phyloP scores from a whole-genome alignment of 1,284 basidiomycete species.

The Coniferiporia sulphurascens region DNA sequence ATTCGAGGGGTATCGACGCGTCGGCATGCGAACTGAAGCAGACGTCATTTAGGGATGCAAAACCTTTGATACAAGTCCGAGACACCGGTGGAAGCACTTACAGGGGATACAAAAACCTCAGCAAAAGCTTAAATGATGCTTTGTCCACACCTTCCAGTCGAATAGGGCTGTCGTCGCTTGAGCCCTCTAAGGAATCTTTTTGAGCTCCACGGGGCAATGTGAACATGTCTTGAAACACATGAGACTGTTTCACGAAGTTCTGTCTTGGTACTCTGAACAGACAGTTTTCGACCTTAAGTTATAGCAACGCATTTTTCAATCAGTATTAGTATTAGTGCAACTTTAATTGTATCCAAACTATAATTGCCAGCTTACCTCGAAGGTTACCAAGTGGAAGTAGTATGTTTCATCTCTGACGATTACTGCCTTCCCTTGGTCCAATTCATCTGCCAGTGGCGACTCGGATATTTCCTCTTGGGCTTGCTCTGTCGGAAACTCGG shows the following conservation, averaged over 20 bases:
- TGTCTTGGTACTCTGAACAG: background rate
- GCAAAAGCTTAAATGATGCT: slow-evolving; percentile 4
- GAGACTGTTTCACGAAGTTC: slow-evolving; percentile 3
- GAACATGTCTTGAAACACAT: slow-evolving; percentile 12
- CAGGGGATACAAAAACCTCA: slow-evolving; percentile 2
- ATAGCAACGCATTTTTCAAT: background rate
- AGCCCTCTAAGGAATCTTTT: background rate
- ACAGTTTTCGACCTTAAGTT: slow-evolving; percentile 8
- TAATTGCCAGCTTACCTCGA: background rate
- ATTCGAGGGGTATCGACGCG: background rate
- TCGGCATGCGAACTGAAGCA: slow-evolving; percentile 3
- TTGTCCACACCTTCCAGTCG: slow-evolving; percentile 1
- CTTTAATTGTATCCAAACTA: too few species aligned
- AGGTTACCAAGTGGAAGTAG: background rate
- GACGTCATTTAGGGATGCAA: background rate
- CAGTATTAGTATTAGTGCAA: background rate
- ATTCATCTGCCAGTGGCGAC: too few species aligned
- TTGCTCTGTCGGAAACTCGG: too few species aligned
- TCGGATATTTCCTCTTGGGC: too few species aligned
- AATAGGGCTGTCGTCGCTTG: slow-evolving; percentile 5
- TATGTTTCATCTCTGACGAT: background rate
- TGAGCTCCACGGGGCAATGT: background rate
- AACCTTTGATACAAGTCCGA: background rate
- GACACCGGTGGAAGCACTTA: background rate
- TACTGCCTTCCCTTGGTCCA: too few species aligned